Evolutionary conservation across 352 stramenopile species (phyloP), one percentile per base, ranked within the genome.

Genomic region (Saprolegnia diclina): DNA sequence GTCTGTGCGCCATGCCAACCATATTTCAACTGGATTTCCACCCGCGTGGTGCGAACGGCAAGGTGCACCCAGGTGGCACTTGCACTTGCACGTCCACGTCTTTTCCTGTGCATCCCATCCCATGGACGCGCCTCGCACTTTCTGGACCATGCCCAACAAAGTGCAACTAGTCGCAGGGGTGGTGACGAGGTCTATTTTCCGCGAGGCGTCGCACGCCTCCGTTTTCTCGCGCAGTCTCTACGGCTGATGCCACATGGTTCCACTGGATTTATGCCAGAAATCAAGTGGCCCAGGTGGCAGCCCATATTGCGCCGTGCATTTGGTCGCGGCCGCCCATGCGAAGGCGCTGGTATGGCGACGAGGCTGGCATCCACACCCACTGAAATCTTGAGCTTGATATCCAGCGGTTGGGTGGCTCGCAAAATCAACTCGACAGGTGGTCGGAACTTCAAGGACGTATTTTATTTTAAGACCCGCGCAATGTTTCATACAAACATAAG

Each of bases 191-290:
- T n/a, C n/a, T n/a, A n/a, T n/a, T n/a, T n/a, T n/a, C n/a, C n/a
- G n/a, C n/a, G n/a, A n/a, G n/a, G n/a, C n/a, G n/a, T n/a, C n/a
- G n/a, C n/a, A n/a, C n/a, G n/a, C n/a, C n/a, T n/a, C n/a, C n/a
- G n/a, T n/a, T n/a, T n/a, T n/a, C n/a, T n/a, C n/a, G n/a, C n/a
- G n/a, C n/a, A n/a, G n/a, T n/a, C n/a, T 45, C 38, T 45, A 45
- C 38, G 38, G 7, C 38, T n/a, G 16, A 7, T 14, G 52, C 7
- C 52, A 57, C 52, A 57, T 57, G 52, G 22, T 16, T 7, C 32
- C 52, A 57, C 52, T 57, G 52, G 52, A 57, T 57, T 57, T 57
- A 16, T 57, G 22, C 13, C 16, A 57, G 32, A 57, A 57, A 57
- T 57, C 52, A 57, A 57, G 52, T 57, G 16, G 7, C 7, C 52